Percentiles rank a stretch among this genome's conserved stretches.
phyloP scores from a whole-genome alignment of 2,329 filamentous ascomycete genomes.

The Emmonsiellopsis sp. region DNA sequence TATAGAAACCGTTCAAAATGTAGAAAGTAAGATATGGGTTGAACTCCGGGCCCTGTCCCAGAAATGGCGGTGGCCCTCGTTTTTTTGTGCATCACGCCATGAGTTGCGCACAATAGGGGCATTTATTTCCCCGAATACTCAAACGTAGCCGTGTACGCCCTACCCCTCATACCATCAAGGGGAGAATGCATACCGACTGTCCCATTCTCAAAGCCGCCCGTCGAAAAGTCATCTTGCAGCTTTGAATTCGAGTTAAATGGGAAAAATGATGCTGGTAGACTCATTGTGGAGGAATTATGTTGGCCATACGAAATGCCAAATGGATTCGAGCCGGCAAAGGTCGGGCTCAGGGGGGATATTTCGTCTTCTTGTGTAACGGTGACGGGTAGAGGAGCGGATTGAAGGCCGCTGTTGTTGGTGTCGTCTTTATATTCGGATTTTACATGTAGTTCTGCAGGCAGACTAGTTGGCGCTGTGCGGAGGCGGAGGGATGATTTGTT shows the following conservation, averaged over 20 bases:
- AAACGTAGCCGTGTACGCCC: neutral
- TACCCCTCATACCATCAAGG: neutral
- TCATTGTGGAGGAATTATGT: constrained; percentile 25
- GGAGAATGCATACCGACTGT: neutral
- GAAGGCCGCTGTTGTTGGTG: constrained; percentile 12
- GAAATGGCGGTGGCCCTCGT: too few species aligned
- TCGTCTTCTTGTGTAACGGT: constrained; percentile 23
- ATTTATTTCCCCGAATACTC: neutral
- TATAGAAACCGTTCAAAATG: too few species aligned
- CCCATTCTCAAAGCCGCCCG: neutral
- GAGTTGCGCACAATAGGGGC: too few species aligned
- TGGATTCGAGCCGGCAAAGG: constrained; percentile 17
- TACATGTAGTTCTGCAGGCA: constrained; percentile 18
- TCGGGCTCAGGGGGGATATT: constrained; percentile 19
- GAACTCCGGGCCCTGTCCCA: too few species aligned
- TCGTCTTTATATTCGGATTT: constrained; percentile 17
- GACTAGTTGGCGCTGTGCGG: constrained; percentile 21
- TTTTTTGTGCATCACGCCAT: too few species aligned
- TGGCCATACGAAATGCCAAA: constrained; percentile 23
- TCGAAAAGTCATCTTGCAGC: neutral
- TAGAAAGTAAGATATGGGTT: too few species aligned
- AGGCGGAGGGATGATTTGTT: neutral
- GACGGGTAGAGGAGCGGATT: constrained; percentile 24
- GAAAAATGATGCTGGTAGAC: constrained; percentile 25
- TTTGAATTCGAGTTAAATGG: constrained; percentile 7